These are phyloP conservation scores for Diophrys appendiculata DNA, from an alignment of 73 alveolate genomes.

Conservation along the genomic window DNA sequence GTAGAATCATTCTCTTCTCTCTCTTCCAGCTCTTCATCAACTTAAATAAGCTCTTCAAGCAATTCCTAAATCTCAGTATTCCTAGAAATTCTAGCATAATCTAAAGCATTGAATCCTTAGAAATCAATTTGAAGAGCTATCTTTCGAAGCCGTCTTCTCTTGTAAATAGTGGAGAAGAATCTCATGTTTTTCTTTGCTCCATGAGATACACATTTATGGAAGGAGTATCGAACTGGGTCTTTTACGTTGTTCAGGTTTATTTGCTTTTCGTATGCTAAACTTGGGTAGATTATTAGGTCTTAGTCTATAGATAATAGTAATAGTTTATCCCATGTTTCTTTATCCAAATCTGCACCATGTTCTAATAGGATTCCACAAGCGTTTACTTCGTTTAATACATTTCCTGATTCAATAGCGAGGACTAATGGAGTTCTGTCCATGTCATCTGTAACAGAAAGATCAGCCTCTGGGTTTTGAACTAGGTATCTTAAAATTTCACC, in stretches of 20 bases:
- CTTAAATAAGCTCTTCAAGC: constrained; percentile 13
- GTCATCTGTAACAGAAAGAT: constrained; percentile 32
- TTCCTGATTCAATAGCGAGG: constrained; percentile 50
- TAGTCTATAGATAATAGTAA: constrained; percentile 1
- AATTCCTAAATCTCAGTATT: constrained; percentile 17
- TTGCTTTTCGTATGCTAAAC: constrained; percentile 4
- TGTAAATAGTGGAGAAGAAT: constrained; percentile 13
- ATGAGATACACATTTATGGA: constrained; percentile 32
- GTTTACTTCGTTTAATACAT: constrained; percentile 53
- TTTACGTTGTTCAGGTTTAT: neutral
- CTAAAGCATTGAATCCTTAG: constrained; percentile 26
- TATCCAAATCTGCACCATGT: constrained; percentile 16
- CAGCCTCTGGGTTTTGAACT: constrained; percentile 12
- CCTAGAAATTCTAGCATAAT: constrained; percentile 29
- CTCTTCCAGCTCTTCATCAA: neutral
- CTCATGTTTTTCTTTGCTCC: constrained; percentile 15
- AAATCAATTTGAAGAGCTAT: constrained; percentile 15
- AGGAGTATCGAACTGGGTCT: constrained; percentile 11
- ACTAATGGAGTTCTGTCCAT: constrained; percentile 51
- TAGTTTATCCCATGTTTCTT: constrained; percentile 21
- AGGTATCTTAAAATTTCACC: constrained; percentile 14
- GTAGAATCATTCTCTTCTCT: neutral
- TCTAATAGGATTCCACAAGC: constrained; percentile 30
- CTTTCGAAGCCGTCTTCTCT: constrained; percentile 1
- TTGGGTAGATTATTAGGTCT: constrained; percentile 18